phyloP scores from a whole-genome alignment of 805 yeast species.

The Danielia oregonensis region DNA sequence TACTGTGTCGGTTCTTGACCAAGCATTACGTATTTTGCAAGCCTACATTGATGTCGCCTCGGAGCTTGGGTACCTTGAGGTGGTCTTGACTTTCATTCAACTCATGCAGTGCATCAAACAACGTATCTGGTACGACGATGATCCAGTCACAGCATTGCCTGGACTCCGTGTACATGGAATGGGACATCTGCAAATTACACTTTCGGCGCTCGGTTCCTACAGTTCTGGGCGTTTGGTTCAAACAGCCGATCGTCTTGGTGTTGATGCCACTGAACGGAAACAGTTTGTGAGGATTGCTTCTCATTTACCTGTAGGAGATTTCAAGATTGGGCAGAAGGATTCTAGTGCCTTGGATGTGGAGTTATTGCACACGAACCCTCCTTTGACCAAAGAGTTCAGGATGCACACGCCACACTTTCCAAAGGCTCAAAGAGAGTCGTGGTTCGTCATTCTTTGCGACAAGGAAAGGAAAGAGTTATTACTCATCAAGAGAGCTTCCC shows the following conservation, averaged over 20 bases:
- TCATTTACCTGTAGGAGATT: slow-evolving; percentile 59
- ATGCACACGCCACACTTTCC: slow-evolving; percentile 81
- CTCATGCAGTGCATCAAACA: slow-evolving; percentile 88
- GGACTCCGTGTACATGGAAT: slow-evolving; percentile 27
- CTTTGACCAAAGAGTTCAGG: slow-evolving; percentile 55
- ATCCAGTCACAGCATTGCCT: slow-evolving; percentile 56
- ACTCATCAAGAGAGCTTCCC: slow-evolving; percentile 74
- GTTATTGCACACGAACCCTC: slow-evolving; percentile 51
- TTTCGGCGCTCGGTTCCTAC: slow-evolving; percentile 44
- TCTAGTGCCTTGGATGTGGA: slow-evolving; percentile 37
- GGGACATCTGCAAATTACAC: slow-evolving; percentile 12
- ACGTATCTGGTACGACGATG: slow-evolving; percentile 80
- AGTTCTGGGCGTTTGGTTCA: slow-evolving; percentile 27
- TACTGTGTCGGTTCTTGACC: slow-evolving; percentile 89
- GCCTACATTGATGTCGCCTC: slow-evolving; percentile 89
- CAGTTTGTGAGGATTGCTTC: slow-evolving; percentile 52
- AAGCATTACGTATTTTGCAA: slow-evolving; percentile 87
- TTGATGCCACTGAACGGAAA: slow-evolving; percentile 27
- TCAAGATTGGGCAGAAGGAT: slow-evolving; percentile 36
- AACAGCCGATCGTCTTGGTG: slow-evolving; percentile 37
- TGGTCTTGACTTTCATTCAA: slow-evolving; percentile 59
- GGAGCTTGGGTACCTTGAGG: slow-evolving; percentile 67
- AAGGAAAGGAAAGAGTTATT: slow-evolving; percentile 49
- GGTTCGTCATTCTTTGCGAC: slow-evolving; percentile 73
- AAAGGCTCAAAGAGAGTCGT: slow-evolving; percentile 86